These are phyloP conservation scores for Erysimum cheiri DNA, from an alignment of 441 rosid species.

Conservation along the genomic window DNA sequence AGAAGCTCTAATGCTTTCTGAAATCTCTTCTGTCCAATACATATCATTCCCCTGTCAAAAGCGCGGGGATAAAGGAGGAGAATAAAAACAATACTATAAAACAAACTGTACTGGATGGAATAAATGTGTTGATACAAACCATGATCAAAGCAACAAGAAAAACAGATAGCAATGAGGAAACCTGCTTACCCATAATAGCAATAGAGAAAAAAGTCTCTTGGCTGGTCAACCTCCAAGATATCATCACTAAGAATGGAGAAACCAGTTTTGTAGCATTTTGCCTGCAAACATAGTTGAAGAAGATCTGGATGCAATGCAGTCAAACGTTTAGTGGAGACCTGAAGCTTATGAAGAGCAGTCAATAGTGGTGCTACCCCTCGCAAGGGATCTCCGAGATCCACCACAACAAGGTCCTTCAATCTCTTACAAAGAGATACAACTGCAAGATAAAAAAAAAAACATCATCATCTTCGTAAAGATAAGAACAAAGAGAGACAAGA, in stretches of 20 bases:
- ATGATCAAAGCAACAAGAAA: not conserved
- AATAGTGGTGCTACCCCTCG: conserved; percentile 82
- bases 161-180: conserved; percentile 32
- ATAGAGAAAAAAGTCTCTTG: conserved; percentile 86
- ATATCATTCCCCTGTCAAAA: conserved; percentile 84
- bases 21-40: conserved; percentile 83
- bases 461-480: conserved; percentile 25
- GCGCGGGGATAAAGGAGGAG: conserved; percentile 11
- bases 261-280: conserved; percentile 81
- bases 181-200: conserved; percentile 88
- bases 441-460: conserved; percentile 44
- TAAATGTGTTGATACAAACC: not conserved
- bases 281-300: conserved; percentile 83
- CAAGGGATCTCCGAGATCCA: conserved; percentile 67
- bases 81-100: not conserved
- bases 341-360: conserved; percentile 76
- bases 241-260: conserved; percentile 82
- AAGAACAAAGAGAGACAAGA: conserved; percentile 2
- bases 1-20: conserved; percentile 94
- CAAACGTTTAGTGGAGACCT: conserved; percentile 71
- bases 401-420: too few relatives aligned
- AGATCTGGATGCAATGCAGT: conserved; percentile 89
- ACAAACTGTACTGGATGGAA: conserved; percentile 4
- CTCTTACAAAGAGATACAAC: conserved; percentile 83
- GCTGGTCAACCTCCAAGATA: conserved; percentile 86